Evolutionary conservation across 2,329 filamentous ascomycete species (phyloP).

Genomic region (Aspergillus sp.): DNA sequence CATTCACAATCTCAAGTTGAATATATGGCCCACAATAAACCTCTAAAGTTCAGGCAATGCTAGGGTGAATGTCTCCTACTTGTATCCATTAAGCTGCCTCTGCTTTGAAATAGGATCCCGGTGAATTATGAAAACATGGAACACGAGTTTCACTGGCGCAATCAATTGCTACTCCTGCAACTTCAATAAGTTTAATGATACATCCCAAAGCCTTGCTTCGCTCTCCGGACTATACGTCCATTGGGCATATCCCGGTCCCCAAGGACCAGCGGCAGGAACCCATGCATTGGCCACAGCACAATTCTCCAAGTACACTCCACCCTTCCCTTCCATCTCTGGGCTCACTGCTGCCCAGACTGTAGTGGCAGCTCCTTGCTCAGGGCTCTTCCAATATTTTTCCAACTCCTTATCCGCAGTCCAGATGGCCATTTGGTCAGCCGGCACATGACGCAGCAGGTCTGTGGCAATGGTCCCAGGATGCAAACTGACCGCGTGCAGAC

Average conservation of each 20-base stretch:
- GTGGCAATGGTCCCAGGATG: conserved; percentile 46
- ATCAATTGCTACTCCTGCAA: background rate
- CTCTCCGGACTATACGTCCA: conserved; percentile 7
- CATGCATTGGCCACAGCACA: conserved; percentile 14
- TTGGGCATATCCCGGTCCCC: background rate
- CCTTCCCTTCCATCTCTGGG: conserved; percentile 27
- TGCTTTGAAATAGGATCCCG: too few relatives aligned
- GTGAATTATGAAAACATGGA: too few relatives aligned
- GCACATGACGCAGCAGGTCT: conserved; percentile 8
- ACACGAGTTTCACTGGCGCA: accelerated
- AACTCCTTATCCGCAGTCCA: background rate
- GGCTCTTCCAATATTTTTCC: conserved; percentile 11
- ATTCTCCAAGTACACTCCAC: conserved; percentile 33
- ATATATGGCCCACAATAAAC: too few relatives aligned
- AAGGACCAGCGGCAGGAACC: background rate
- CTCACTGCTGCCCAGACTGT: conserved; percentile 31
- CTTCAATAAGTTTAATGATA: background rate
- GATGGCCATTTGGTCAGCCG: background rate
- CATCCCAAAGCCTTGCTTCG: conserved; percentile 1
- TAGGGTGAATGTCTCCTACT: too few relatives aligned
- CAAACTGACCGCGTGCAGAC: conserved; percentile 49
- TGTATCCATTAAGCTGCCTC: too few relatives aligned
- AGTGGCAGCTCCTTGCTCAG: conserved; percentile 30
- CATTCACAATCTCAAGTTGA: too few relatives aligned
- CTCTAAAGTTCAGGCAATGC: too few relatives aligned